A percentile compares a stretch with the other conserved stretches of the same genome.
Conservation (phyloP, 2,329 filamentous ascomycete species). For the Nannizzia gypsea region DNA sequence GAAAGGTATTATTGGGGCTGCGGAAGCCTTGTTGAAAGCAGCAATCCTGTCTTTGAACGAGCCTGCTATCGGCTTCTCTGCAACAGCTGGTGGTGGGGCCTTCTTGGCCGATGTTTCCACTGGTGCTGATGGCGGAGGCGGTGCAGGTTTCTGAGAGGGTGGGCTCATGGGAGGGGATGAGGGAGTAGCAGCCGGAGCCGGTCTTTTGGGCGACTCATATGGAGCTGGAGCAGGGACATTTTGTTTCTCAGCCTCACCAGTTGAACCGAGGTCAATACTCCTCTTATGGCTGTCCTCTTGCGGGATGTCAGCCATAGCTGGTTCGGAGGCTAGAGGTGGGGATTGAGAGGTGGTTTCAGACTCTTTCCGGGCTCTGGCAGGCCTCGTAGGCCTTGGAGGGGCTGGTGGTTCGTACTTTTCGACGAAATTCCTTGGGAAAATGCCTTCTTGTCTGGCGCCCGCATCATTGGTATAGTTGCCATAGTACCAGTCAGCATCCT, state of each 20-base stretch:
- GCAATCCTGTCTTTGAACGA: slow-evolving; percentile 94
- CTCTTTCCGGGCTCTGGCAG: slow-evolving; percentile 56
- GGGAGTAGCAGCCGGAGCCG: background rate
- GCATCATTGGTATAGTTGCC: slow-evolving; percentile 72
- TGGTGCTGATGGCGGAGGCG: slow-evolving; percentile 26
- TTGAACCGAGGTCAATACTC: background rate
- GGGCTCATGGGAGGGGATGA: slow-evolving; percentile 17
- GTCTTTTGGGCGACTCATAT: slow-evolving; percentile 14
- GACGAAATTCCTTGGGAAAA: slow-evolving; percentile 95
- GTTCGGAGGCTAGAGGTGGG: slow-evolving; percentile 19
- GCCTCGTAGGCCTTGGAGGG: slow-evolving; percentile 70
- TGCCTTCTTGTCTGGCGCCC: slow-evolving; percentile 66
- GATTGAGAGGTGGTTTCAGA: slow-evolving; percentile 30
- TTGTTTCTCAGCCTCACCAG: background rate
- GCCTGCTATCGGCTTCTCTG: slow-evolving; percentile 60
- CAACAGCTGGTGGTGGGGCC: slow-evolving; percentile 52
- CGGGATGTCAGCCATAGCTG: slow-evolving; percentile 7
- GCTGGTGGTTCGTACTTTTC: slow-evolving; percentile 88
- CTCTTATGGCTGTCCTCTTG: background rate
- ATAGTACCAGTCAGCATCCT: slow-evolving; percentile 87
- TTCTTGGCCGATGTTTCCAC: slow-evolving; percentile 24
- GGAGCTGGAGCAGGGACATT: slow-evolving; percentile 18
- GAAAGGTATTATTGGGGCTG: slow-evolving; percentile 78
- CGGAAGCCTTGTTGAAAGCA: slow-evolving; percentile 84
- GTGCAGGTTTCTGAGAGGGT: slow-evolving; percentile 20